Evolutionary conservation across 306 rosid genomes (phyloP).

Genomic region (Vigna angularis): DNA sequence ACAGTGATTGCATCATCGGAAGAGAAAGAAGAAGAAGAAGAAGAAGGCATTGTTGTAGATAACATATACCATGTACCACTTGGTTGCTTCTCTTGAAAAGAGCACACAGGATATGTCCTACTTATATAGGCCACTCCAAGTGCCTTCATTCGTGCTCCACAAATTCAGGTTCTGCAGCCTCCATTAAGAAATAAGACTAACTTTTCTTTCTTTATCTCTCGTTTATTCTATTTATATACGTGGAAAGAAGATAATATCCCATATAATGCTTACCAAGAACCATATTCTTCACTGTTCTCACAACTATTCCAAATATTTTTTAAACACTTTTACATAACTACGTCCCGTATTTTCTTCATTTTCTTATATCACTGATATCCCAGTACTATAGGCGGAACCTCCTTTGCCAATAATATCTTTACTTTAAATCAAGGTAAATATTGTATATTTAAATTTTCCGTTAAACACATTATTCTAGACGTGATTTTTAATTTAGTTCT

Average conservation of each 20-base stretch:
- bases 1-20: constrained; percentile 7
- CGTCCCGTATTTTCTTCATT: background rate
- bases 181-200: background rate
- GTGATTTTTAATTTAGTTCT: no score
- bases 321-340: background rate
- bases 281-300: background rate
- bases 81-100: background rate
- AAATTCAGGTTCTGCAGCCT: background rate
- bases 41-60: constrained; percentile 32
- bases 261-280: background rate
- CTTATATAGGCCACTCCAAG: constrained; percentile 3
- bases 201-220: background rate
- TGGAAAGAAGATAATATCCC: background rate
- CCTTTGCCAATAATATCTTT: background rate
- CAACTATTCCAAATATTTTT: no score
- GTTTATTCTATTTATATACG: no score
- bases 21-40: background rate
- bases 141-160: background rate
- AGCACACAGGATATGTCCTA: background rate
- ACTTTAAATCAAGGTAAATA: no score
- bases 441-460: no score
- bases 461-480: no score
- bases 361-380: no score
- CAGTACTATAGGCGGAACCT: no score
- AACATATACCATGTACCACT: background rate